phyloP scores from a whole-genome alignment of 305 asterid genomes.

The Solanum chacoense region DNA sequence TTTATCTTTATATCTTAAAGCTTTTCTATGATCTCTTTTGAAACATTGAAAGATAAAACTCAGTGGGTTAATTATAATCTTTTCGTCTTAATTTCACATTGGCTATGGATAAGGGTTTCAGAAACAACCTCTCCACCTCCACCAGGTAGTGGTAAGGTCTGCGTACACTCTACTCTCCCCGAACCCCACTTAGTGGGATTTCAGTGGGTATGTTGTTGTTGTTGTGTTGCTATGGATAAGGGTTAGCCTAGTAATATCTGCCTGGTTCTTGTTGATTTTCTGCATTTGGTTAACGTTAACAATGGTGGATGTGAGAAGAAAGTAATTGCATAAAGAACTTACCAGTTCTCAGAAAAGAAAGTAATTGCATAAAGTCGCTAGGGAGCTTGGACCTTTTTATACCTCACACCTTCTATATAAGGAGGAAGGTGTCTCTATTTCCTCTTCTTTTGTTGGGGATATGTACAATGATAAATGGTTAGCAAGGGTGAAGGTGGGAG shows the following conservation, averaged over 20 bases:
- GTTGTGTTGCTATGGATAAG: neutral
- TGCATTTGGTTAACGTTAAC: neutral
- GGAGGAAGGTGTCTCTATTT: neutral
- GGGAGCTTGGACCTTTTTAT: neutral
- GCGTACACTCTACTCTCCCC: neutral
- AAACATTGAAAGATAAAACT: neutral
- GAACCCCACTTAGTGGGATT: neutral
- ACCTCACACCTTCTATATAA: neutral
- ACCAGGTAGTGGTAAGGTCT: neutral
- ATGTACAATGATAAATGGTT: neutral
- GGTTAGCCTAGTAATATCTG: neutral
- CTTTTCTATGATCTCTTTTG: neutral
- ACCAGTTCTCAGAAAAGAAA: neutral
- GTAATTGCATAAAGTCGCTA: neutral
- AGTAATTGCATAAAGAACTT: neutral
- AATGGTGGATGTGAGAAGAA: conserved; percentile 1
- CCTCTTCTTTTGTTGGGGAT: neutral
- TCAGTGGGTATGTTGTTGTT: neutral
- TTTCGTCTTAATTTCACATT: neutral
- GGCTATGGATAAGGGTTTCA: neutral
- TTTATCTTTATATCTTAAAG: neutral
- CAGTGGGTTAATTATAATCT: neutral
- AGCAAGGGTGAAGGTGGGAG: neutral
- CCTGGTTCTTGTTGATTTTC: neutral
- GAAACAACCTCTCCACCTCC: neutral